Evolutionary conservation across 345 rosid species (phyloP).

Genomic region (Dovyalis caffra): DNA sequence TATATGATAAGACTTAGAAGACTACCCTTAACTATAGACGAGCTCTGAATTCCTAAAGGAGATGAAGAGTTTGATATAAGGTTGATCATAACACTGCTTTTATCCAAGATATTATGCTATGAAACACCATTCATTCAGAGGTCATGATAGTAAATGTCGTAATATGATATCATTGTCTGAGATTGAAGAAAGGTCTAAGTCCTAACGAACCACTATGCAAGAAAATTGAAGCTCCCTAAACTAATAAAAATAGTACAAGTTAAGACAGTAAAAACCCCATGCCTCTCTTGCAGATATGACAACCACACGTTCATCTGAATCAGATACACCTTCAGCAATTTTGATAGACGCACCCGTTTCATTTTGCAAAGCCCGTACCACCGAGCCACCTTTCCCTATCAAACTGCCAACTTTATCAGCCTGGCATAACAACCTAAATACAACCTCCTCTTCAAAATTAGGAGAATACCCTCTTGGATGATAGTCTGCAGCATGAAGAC

Average conservation of each 20-base stretch:
- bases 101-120: no score
- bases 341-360: slow-evolving; percentile 78
- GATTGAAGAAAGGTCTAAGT: not conserved
- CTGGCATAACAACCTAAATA: slow-evolving; percentile 62
- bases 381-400: slow-evolving; percentile 81
- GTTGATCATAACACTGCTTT: no score
- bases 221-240: slow-evolving; percentile 18
- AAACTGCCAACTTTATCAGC: slow-evolving; percentile 73
- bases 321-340: slow-evolving; percentile 55
- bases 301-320: slow-evolving; percentile 64
- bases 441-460: slow-evolving; percentile 58
- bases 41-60: no score
- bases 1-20: no score
- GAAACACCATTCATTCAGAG: no score
- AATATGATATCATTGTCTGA: not conserved
- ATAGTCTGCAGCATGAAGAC: slow-evolving; percentile 42
- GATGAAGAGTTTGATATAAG: no score
- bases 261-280: slow-evolving; percentile 25
- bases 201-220: slow-evolving; percentile 21
- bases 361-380: slow-evolving; percentile 52
- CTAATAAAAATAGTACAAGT: slow-evolving; percentile 20
- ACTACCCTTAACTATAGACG: no score
- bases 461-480: slow-evolving; percentile 56
- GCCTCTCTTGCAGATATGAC: slow-evolving; percentile 81
- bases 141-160: not conserved